phyloP scores from a whole-genome alignment of 108 stramenopile genomes.

The Discostella pseudostelligera region DNA sequence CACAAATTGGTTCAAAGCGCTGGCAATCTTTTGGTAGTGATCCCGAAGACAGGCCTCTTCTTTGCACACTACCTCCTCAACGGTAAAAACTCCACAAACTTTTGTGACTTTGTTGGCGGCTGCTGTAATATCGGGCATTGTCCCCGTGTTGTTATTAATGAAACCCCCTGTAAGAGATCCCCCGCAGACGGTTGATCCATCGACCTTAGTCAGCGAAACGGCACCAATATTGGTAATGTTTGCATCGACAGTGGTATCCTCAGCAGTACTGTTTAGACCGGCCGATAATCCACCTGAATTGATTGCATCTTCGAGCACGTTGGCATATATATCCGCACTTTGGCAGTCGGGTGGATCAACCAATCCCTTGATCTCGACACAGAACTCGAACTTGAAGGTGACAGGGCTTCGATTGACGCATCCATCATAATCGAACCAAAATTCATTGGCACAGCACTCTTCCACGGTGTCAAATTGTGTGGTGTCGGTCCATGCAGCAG shows the following conservation, averaged over 20 bases:
- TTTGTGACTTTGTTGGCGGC: conserved; percentile 18
- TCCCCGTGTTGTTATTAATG: conserved; percentile 39
- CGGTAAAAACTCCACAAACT: conserved; percentile 39
- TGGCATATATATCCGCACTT: conserved; percentile 38
- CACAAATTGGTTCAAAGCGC: conserved; percentile 11
- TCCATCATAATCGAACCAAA: conserved; percentile 39
- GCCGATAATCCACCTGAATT: conserved; percentile 20
- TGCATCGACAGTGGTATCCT: conserved; percentile 13
- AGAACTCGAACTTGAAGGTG: conserved; percentile 48
- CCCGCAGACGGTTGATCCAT: conserved; percentile 39
- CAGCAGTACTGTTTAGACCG: background rate
- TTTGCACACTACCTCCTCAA: conserved; percentile 31
- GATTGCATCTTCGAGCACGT: conserved; percentile 40
- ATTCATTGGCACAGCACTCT: conserved; percentile 38
- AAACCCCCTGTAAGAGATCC: conserved; percentile 38
- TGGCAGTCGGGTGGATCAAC: conserved; percentile 41
- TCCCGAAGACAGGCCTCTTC: conserved; percentile 24
- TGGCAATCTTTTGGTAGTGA: conserved; percentile 18
- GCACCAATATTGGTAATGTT: conserved; percentile 41
- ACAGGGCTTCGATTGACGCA: conserved; percentile 35
- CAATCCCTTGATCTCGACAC: conserved; percentile 35
- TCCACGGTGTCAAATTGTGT: conserved; percentile 37
- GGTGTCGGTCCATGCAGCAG: conserved; percentile 44
- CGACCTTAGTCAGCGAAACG: conserved; percentile 30
- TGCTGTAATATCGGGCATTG: conserved; percentile 22